Base-by-base conservation (phyloP, 805 yeast genomes). In the Metschnikowia borealis region DNA sequence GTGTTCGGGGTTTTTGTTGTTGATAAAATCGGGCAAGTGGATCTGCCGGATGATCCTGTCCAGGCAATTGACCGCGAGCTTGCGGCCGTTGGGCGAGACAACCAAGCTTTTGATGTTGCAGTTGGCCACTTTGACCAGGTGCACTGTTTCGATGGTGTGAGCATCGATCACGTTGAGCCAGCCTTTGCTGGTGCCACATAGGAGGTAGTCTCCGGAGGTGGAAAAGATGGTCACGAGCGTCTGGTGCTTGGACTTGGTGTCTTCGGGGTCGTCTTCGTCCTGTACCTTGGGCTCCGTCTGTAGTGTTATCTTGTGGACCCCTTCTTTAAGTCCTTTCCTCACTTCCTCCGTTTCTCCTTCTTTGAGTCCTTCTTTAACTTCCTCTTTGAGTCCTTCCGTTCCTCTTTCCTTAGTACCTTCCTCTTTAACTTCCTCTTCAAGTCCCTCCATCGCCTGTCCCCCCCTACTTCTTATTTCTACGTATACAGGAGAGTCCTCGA, bases 151-250 rank as follows among this genome's bases (percentile, higher is more conserved):
- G 3, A 75, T 53, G 0, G 64, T 54, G 3, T 47, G 38, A 1
- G 67, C 53, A 17, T 54, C 59, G 21, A 79, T 62, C 11, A 89
- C 73, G 53, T 83, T 83, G 13, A 91, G 57, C 78, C 82, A 79
- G 1, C 97, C 97, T 63, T 86, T 84, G 50, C 84, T 83, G 2
- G 96, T 89, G 0, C 97, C 97, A 0, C 85, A 72, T 35, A 89
- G 68, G 1, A 89, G 71, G 50, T 74, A 80, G 15, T 68, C 72
- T 2, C 85, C 90, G 46, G 73, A 63, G 2, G 78, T 79, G 35
- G 79, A 75, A 62, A 81, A 82, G 1, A 74, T 68, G 1, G 81
- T 64, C 4, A 74, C 79, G 40, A 84, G 63, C 0, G 87, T 79
- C 62, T 69, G 63, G 63, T 68, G 82, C 40, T 56, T 55, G 15